Percentiles rank a stretch among this genome's conserved stretches.
These are phyloP conservation scores for Porogramme epimiltina DNA, from an alignment of 1,284 basidiomycete species.

Conservation along the genomic window DNA sequence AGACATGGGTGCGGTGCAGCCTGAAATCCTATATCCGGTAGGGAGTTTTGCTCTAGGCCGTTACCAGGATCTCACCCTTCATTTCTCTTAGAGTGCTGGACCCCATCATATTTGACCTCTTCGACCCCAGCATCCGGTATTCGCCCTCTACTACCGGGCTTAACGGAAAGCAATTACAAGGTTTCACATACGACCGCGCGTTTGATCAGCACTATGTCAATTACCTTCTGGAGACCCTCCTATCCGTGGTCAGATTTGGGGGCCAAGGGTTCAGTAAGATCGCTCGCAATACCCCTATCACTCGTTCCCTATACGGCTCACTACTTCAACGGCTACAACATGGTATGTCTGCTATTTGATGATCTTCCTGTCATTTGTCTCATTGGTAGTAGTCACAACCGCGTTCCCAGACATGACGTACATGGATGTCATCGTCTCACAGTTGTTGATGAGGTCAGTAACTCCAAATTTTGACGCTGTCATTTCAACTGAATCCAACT, in stretches of 20 bases:
- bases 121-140: slow-evolving; percentile 69
- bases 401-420: slow-evolving; percentile 64
- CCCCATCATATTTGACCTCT: slow-evolving; percentile 79
- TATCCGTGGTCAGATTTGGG: slow-evolving; percentile 82
- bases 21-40: slow-evolving; percentile 90
- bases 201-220: slow-evolving; percentile 78
- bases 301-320: slow-evolving; percentile 60
- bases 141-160: slow-evolving; percentile 52
- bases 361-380: neutral
- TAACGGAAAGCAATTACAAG: slow-evolving; percentile 65
- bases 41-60: slow-evolving; percentile 18
- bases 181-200: slow-evolving; percentile 68
- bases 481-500: neutral
- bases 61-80: slow-evolving; percentile 8
- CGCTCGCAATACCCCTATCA: slow-evolving; percentile 59
- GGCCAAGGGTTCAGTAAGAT: slow-evolving; percentile 85
- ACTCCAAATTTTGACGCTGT: neutral
- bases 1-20: slow-evolving; percentile 95
- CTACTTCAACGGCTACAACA: slow-evolving; percentile 60
- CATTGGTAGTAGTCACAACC: slow-evolving; percentile 46
- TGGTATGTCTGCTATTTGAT: slow-evolving; percentile 37
- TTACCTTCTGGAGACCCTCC: slow-evolving; percentile 75
- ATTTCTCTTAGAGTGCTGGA: slow-evolving; percentile 74
- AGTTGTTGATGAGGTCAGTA: slow-evolving; percentile 67
- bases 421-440: slow-evolving; percentile 67